A percentile compares a stretch with the other conserved stretches of the same genome.
phyloP scores from a whole-genome alignment of 208 protist genomes.

The Trypanosoma platydactyli region DNA sequence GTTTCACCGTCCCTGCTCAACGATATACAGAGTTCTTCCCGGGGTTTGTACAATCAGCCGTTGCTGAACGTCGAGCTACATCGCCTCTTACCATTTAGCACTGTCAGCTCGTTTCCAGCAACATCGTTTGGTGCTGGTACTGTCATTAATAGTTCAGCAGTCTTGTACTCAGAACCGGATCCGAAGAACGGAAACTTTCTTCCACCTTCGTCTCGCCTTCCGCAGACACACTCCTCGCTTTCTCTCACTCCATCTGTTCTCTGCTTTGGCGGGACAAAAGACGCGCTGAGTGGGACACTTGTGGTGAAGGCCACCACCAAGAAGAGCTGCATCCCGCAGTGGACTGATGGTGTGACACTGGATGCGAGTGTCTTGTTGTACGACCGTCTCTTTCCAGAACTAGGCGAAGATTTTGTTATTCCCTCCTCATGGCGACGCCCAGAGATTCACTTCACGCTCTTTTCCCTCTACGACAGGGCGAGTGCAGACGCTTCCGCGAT shows the following conservation, averaged over 20 bases:
- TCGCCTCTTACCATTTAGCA: conserved; percentile 5
- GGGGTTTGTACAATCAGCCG: conserved; percentile 5
- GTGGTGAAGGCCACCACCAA: conserved; percentile 11
- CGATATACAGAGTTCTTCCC: conserved; percentile 1
- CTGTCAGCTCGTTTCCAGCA: not conserved
- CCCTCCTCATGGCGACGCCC: conserved; percentile 32
- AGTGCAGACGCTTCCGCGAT: not conserved
- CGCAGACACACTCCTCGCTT: conserved; percentile 23
- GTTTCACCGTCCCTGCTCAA: conserved; percentile 3
- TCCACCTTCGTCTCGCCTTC: conserved; percentile 12
- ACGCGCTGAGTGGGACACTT: conserved; percentile 13
- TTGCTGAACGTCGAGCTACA: conserved; percentile 9
- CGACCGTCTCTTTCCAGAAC: conserved; percentile 46
- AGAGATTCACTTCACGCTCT: conserved; percentile 33
- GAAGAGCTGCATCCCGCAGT: conserved; percentile 37
- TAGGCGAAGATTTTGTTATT: conserved; percentile 43
- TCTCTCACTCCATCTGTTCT: conserved; percentile 26
- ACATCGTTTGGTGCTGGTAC: not conserved
- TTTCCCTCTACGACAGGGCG: conserved; percentile 32
- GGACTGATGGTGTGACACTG: conserved; percentile 48
- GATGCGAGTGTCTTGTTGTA: conserved; percentile 54
- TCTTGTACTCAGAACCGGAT: conserved; percentile 1
- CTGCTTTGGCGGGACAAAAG: conserved; percentile 24
- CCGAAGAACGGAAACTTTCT: conserved; percentile 10
- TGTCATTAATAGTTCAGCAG: conserved; percentile 2